Evolutionary conservation across 1,139 yeast species (phyloP), one percentile per base, ranked within the genome.

Genomic region (Nakaseomyces kungkrabaensis): DNA sequence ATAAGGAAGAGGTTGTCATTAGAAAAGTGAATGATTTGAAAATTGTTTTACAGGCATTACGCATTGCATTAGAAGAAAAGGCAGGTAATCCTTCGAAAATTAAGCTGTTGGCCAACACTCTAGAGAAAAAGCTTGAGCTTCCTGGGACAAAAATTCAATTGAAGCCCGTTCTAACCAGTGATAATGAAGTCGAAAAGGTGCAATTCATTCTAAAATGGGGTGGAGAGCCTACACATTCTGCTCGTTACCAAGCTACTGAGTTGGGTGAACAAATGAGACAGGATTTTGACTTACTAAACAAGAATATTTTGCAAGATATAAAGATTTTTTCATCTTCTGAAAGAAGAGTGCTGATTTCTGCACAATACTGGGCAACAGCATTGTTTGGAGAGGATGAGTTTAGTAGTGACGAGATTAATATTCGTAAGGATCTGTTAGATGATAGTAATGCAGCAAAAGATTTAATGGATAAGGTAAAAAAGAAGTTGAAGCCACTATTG

Each of bases 171-270:
- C 66, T 89, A 49, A 77, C 79, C 59, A 71, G 73, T 7, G 83
- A 79, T 40, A 78, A 79, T 8, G 90, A 85, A 48, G 95, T 92
- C 22, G 97, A 90, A 57, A 94, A 94, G 63, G 97, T 92, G 25
- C 98, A 94, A 68, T 81, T 94, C 55, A 94, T 92, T 55, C 74
- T 92, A 60, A 94, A 94, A 67, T 94, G 98, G 98, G 98, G 98
- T 59, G 99, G 99, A 56, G 99, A 94, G 67, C 97, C 98, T 8
- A 94, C 99, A 1, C 99, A 94, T 67, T 89, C 97, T 8, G 97
- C 98, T 1, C 78, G 84, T 53, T 86, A 88, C 66, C 99, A 94
- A 70, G 95, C 97, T 0, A 77, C 83, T 32, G 99, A 94, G 68
- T 79, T 92, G 25, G 99, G 98, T 50, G 97, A 92, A 60, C 96